Percentiles rank a stretch among this genome's conserved stretches.
Conservation (phyloP, 73 alveolate genomes). For the Uronychia binucleata region DNA sequence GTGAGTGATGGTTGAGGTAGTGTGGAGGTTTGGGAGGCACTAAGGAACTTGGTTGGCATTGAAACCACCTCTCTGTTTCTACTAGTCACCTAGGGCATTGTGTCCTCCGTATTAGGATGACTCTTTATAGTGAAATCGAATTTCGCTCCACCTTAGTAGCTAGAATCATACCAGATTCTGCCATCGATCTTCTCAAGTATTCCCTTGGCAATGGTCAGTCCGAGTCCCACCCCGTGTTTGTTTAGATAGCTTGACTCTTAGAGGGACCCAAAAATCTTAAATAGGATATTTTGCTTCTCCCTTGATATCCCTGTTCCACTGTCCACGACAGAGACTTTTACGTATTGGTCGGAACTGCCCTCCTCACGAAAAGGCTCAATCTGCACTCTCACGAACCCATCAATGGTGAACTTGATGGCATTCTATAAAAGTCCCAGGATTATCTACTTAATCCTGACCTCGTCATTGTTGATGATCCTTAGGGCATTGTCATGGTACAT, state of each 20-base stretch:
- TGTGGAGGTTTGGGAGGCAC: background rate
- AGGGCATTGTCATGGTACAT: background rate
- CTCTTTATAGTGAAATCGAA: background rate
- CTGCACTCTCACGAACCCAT: background rate
- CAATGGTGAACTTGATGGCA: background rate
- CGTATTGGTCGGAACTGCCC: background rate
- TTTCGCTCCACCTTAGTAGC: background rate
- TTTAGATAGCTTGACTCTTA: background rate
- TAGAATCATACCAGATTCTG: background rate
- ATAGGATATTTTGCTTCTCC: background rate
- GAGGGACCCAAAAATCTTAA: background rate
- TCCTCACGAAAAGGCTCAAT: background rate
- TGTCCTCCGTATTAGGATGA: background rate
- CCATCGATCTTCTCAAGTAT: background rate
- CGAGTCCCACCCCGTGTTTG: background rate
- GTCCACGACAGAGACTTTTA: background rate
- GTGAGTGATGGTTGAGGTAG: too few species aligned
- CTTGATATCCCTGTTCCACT: background rate
- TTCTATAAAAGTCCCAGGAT: background rate
- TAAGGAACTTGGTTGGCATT: background rate
- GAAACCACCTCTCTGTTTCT: background rate
- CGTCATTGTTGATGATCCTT: background rate
- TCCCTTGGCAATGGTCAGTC: background rate
- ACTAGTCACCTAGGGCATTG: background rate
- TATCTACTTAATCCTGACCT: background rate